A percentile compares a stretch with the other conserved stretches of the same genome.
Conservation (phyloP, 2,329 filamentous ascomycete species). For the Gnomoniopsis smithogilvyi region DNA sequence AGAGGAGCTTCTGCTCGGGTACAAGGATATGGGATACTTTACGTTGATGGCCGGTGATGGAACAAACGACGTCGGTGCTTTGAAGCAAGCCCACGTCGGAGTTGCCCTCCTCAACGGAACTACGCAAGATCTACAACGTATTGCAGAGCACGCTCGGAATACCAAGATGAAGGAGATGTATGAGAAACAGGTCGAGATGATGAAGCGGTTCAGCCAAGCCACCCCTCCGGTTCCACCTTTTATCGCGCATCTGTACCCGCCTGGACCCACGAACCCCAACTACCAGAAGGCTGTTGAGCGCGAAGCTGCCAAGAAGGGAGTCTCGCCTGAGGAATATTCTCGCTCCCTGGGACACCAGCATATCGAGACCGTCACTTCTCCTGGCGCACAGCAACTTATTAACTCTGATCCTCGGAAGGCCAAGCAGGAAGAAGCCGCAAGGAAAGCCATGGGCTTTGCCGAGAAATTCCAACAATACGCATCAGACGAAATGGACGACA, state of each 20-base stretch:
- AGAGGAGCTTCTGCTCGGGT: constrained; percentile 93
- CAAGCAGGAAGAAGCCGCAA: constrained; percentile 62
- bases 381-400: constrained; percentile 59
- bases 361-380: constrained; percentile 64
- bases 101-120: constrained; percentile 95
- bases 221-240: constrained; percentile 85
- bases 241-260: constrained; percentile 92
- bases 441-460: constrained; percentile 74
- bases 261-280: constrained; percentile 87
- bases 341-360: constrained; percentile 49
- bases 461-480: constrained; percentile 83
- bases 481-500: constrained; percentile 89
- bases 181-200: constrained; percentile 88
- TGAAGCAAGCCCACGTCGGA: constrained; percentile 98
- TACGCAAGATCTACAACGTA: constrained; percentile 83
- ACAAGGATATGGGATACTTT: constrained; percentile 96
- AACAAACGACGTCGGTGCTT: constrained; percentile 94
- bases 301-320: constrained; percentile 76
- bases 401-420: constrained; percentile 59
- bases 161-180: constrained; percentile 99
- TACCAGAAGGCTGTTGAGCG: constrained; percentile 88
- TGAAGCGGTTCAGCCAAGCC: constrained; percentile 94
- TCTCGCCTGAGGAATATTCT: constrained; percentile 57
- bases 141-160: constrained; percentile 88
- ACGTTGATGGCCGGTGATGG: constrained; percentile 98